Evolutionary conservation across 2,329 filamentous ascomycete genomes (phyloP).

Genomic region (Aspergillus pseudoviridinutans): DNA sequence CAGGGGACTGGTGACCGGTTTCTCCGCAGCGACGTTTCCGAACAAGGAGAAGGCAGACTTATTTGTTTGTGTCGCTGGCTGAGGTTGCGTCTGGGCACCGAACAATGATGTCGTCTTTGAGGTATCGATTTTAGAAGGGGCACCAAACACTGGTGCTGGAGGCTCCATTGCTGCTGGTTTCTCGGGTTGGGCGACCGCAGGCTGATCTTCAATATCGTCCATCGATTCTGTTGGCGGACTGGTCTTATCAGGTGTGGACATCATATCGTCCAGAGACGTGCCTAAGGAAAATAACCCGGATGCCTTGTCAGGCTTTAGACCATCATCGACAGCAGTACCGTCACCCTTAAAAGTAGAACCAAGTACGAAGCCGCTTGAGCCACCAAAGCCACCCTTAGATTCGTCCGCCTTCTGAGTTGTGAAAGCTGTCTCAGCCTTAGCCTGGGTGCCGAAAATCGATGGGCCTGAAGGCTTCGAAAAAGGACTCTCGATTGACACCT

Average conservation of each 20-base stretch:
- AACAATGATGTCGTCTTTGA: conserved; percentile 29
- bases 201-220: conserved; percentile 33
- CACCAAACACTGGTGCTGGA: conserved; percentile 25
- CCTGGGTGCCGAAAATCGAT: conserved; percentile 28
- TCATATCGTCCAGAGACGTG: conserved; percentile 37
- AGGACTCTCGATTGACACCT: conserved; percentile 17
- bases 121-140: conserved; percentile 18
- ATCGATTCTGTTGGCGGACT: conserved; percentile 34
- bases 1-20: conserved; percentile 24
- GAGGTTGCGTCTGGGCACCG: conserved; percentile 24
- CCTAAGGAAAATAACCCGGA: conserved; percentile 37
- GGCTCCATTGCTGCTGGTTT: conserved; percentile 19
- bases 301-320: conserved; percentile 35
- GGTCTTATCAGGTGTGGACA: conserved; percentile 31
- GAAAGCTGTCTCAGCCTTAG: conserved; percentile 24
- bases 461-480: conserved; percentile 27
- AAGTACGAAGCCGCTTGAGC: conserved; percentile 36
- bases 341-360: conserved; percentile 45
- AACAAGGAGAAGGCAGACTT: conserved; percentile 31
- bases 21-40: conserved; percentile 20
- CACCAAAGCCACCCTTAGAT: conserved; percentile 28
- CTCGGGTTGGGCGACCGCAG: conserved; percentile 15
- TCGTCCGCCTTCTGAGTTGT: conserved; percentile 22
- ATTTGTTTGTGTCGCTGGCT: conserved; percentile 24
- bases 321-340: conserved; percentile 37